Conservation (phyloP, 306 rosid genomes). For the Oxytropis ochrocephala region DNA sequence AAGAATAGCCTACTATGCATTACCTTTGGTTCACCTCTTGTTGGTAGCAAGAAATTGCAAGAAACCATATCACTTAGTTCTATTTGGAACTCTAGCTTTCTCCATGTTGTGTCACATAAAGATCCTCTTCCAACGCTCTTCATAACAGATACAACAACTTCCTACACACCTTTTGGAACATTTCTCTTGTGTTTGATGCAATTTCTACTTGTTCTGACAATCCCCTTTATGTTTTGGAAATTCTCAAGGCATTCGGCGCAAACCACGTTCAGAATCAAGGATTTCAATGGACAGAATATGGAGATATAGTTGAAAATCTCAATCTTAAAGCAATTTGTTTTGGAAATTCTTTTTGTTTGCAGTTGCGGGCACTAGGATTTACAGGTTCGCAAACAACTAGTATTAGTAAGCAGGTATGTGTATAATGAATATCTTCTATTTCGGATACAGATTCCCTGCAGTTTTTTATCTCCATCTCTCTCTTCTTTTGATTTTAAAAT, state of each 20-base stretch:
- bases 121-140: slow-evolving; percentile 43
- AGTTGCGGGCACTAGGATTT: slow-evolving; percentile 29
- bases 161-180: slow-evolving; percentile 57
- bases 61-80: slow-evolving; percentile 36
- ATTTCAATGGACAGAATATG: slow-evolving; percentile 8
- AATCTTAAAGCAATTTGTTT: background rate
- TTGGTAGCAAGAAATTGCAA: slow-evolving; percentile 37
- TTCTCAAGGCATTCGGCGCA: slow-evolving; percentile 10
- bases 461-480: too few relatives aligned
- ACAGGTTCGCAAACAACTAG: too few relatives aligned
- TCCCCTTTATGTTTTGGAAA: slow-evolving; percentile 21
- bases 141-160: background rate
- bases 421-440: background rate
- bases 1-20: slow-evolving; percentile 49
- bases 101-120: slow-evolving; percentile 36
- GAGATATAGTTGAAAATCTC: slow-evolving; percentile 27
- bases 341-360: too few relatives aligned
- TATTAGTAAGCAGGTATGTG: slow-evolving; percentile 35
- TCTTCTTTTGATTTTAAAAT: too few relatives aligned
- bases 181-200: slow-evolving; percentile 36
- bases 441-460: too few relatives aligned
- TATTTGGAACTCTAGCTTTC: slow-evolving; percentile 58
- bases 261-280: background rate
- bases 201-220: slow-evolving; percentile 42
- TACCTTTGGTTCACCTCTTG: slow-evolving; percentile 66